phyloP scores from a whole-genome alignment of 495 filamentous ascomycete species.

The Neurospora sp. region DNA sequence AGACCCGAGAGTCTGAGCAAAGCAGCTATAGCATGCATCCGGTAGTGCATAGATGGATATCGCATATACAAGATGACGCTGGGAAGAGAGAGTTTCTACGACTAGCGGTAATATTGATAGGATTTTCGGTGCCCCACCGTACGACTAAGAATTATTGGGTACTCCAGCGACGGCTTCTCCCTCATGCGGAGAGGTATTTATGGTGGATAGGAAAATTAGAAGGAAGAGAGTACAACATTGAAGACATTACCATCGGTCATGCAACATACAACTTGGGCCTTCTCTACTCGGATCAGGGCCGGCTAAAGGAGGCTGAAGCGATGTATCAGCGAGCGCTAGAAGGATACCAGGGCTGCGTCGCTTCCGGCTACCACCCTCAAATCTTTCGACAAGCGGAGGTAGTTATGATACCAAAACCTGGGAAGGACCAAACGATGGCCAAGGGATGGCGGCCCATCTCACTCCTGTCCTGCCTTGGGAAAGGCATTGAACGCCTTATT shows the following conservation, averaged over 20 bases:
- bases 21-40: constrained; percentile 22
- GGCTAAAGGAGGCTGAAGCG: too few relatives aligned
- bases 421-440: too few relatives aligned
- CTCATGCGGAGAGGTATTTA: constrained; percentile 15
- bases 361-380: too few relatives aligned
- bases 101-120: constrained; percentile 17
- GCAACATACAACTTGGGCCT: constrained; percentile 10
- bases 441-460: too few relatives aligned
- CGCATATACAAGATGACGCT: constrained; percentile 10
- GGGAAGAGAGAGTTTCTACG: constrained; percentile 6
- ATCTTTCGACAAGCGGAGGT: too few relatives aligned
- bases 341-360: too few relatives aligned
- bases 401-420: too few relatives aligned
- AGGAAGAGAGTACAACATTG: constrained; percentile 5
- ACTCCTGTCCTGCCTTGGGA: too few relatives aligned
- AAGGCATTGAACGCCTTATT: too few relatives aligned
- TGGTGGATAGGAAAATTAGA: not conserved
- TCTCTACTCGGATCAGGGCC: constrained; percentile 11
- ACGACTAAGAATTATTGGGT: constrained; percentile 8
- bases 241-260: constrained; percentile 21
- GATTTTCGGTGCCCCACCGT: constrained; percentile 8
- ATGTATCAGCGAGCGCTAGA: too few relatives aligned
- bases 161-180: constrained; percentile 18
- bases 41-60: constrained; percentile 25
- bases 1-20: not conserved